Conservation (phyloP, 805 yeast species). For the Candida schatavii region DNA sequence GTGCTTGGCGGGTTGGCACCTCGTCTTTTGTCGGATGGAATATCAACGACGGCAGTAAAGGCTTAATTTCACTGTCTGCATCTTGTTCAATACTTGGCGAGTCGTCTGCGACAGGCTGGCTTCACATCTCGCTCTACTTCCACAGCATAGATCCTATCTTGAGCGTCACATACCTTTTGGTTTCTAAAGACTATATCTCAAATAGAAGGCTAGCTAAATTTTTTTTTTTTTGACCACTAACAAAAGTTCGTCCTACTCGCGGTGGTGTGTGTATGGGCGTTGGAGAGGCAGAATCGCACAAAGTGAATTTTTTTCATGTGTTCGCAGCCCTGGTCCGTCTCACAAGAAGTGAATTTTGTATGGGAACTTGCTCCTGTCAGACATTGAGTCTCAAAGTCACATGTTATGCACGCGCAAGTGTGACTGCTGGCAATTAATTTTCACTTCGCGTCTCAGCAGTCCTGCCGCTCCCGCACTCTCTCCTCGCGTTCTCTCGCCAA, state of each 20-base stretch:
- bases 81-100: no score
- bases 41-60: no score
- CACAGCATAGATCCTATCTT: not conserved
- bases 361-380: not conserved
- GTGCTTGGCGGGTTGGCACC: no score
- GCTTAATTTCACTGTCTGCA: no score
- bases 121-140: no score
- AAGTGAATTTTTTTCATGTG: constrained; percentile 1
- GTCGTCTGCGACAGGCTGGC: no score
- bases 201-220: constrained; percentile 3
- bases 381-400: not conserved
- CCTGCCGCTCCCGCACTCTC: no score
- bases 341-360: not conserved
- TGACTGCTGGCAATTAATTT: constrained; percentile 6
- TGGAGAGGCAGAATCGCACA: not conserved
- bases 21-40: no score
- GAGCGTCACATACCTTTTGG: constrained; percentile 6
- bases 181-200: constrained; percentile 5
- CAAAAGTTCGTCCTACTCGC: not conserved
- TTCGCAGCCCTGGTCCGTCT: not conserved
- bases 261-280: not conserved
- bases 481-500: not conserved
- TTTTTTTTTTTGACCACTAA: constrained; percentile 8
- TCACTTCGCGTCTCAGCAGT: no score
- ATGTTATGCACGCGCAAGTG: not conserved